A percentile compares a stretch with the other conserved stretches of the same genome.
These are phyloP conservation scores for Pinus taeda DNA, from an alignment of 75 land plant species.

Conservation along the genomic window DNA sequence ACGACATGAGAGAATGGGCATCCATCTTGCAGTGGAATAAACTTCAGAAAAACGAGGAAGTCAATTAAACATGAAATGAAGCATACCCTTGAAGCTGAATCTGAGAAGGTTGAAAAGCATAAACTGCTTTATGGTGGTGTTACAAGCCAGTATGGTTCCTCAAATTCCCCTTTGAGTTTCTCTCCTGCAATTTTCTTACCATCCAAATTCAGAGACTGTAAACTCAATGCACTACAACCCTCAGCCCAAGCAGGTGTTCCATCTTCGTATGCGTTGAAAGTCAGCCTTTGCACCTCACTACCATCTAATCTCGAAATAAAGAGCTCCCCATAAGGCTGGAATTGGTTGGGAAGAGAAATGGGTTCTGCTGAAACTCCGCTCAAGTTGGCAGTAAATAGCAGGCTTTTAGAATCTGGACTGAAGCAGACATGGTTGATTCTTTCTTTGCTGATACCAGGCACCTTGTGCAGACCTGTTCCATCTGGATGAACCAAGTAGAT, in stretches of 20 bases:
- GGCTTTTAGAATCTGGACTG: conserved; percentile 60
- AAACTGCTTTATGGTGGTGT: no score
- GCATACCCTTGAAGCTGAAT: no score
- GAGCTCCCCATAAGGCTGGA: conserved; percentile 90
- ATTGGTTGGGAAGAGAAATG: conserved; percentile 74
- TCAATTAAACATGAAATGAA: no score
- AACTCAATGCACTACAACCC: neutral
- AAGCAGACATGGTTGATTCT: conserved; percentile 84
- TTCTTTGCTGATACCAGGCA: conserved; percentile 42
- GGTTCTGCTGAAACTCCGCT: conserved; percentile 77
- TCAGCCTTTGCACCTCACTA: conserved; percentile 49
- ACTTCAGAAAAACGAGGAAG: no score
- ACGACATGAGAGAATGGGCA: no score
- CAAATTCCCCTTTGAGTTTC: conserved; percentile 5
- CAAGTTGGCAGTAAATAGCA: conserved; percentile 64
- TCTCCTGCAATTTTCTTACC: neutral
- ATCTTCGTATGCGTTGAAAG: conserved; percentile 66
- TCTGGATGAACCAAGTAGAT: conserved; percentile 62
- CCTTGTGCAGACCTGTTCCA: conserved; percentile 59
- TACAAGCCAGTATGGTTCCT: neutral
- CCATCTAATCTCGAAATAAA: conserved; percentile 61
- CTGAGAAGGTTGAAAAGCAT: no score
- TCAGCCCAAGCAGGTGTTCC: conserved; percentile 61
- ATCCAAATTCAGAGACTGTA: neutral
- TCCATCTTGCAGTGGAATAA: no score